A percentile compares a stretch with the other conserved stretches of the same genome.
Evolutionary conservation across 495 filamentous ascomycete species (phyloP).

Genomic region (Hypoxylon cercidicola): DNA sequence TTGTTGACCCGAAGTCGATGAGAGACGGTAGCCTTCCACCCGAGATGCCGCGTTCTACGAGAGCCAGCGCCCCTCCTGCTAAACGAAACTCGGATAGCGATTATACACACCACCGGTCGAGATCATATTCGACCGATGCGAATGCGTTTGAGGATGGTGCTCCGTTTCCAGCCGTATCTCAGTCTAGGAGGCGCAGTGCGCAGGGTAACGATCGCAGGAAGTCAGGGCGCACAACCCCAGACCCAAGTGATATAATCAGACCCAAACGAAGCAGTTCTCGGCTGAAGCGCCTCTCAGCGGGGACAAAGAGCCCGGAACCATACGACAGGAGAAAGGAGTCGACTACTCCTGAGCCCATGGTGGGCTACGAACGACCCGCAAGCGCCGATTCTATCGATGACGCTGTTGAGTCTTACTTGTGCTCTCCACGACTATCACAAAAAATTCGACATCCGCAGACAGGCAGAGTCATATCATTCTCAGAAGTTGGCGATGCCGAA

Average conservation of each 20-base stretch:
- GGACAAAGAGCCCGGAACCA: slow-evolving; percentile 53
- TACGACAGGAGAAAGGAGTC: slow-evolving; percentile 45
- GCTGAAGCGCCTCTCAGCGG: slow-evolving; percentile 57
- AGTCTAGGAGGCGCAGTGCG: slow-evolving; percentile 62
- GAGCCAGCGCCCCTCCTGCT: slow-evolving; percentile 12
- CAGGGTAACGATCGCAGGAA: slow-evolving; percentile 52
- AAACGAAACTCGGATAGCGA: slow-evolving; percentile 31
- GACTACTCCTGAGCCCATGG: slow-evolving; percentile 44
- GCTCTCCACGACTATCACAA: slow-evolving; percentile 84
- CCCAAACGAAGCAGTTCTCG: slow-evolving; percentile 59
- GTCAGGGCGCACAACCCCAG: slow-evolving; percentile 55
- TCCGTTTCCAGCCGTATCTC: slow-evolving; percentile 72
- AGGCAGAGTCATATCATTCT: slow-evolving; percentile 91
- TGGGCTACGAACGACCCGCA: slow-evolving; percentile 69
- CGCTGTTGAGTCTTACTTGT: slow-evolving; percentile 85
- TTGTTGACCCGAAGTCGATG: slow-evolving; percentile 27
- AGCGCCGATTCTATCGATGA: slow-evolving; percentile 90
- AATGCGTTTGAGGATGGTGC: slow-evolving; percentile 69
- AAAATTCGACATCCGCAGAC: slow-evolving; percentile 86
- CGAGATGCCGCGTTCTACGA: slow-evolving; percentile 39
- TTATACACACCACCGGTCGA: slow-evolving; percentile 40
- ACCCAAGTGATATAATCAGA: slow-evolving; percentile 49
- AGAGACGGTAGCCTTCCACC: slow-evolving; percentile 37
- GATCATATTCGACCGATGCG: slow-evolving; percentile 40
- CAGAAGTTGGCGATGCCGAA: slow-evolving; percentile 92